Evolutionary conservation across 192 early-diverging fungal genomes (phyloP), one percentile per base, ranked within the genome.

Genomic region (Gaertneriomyces sp.): DNA sequence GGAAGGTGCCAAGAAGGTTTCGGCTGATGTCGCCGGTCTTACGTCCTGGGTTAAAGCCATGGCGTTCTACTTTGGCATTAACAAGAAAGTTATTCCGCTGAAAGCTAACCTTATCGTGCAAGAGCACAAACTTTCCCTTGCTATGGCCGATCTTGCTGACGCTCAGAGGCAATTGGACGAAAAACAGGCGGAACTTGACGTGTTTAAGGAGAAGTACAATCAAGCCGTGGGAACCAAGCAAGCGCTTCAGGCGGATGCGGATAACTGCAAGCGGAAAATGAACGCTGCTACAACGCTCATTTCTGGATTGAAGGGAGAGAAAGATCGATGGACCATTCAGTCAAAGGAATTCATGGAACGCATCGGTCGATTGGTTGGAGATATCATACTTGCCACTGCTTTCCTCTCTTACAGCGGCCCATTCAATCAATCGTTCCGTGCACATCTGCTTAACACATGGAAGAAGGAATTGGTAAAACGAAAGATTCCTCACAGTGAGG

Each of bases 1-100:
- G 33, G 85, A 86, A 70, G 85, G 85, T 74, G 85, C 85, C 51
- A 86, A 86, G 71, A 86, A 86, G 67, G 85, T 86, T 68, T 85
- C 82, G 12, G 83, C 69, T 39, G 85, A 86, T 79, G 85, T 86
- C 57, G 85, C 83, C 41, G 85, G 85, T 66, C 68, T 86, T n/a
- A 70, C 77, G 11, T 84, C 85, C 2, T 86, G 85, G 85, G 79
- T 81, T 2, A 69, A 66, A 20, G 82, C 85, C 7, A 86, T 86
- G 85, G 77, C 79, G 33, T 74, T 74, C 61, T 86, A 85, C 75
- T 86, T 77, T 58, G 69, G 72, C 7, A 76, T 86, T 69, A 86
- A 86, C 77, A 86, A 86, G 57, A 85, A 85, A 60, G 85, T 86
- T 38, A 80, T 86, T 45, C 85, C 85, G 12, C 61, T 86, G 49